These are phyloP conservation scores for Acer yangbiense DNA, from an alignment of 345 rosid genomes.

Conservation along the genomic window DNA sequence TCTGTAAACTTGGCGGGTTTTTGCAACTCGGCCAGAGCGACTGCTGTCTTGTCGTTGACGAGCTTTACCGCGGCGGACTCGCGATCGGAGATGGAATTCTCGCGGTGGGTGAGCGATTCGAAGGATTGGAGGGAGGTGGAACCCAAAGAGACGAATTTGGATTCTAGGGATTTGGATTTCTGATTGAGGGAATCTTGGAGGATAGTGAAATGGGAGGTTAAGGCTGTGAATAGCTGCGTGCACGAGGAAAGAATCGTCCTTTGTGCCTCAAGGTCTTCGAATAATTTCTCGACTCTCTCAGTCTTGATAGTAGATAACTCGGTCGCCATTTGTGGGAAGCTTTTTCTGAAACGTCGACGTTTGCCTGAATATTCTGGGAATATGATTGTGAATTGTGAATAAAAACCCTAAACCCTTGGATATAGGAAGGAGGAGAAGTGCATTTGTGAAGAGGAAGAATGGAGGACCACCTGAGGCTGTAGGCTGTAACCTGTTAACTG, in stretches of 20 bases:
- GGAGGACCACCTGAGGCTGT: not conserved
- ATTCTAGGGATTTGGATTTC: slow-evolving; percentile 44
- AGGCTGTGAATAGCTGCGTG: slow-evolving; percentile 43
- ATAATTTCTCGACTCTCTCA: slow-evolving; percentile 43
- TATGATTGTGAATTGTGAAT: not conserved
- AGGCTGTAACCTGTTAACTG: not conserved
- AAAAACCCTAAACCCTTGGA: not conserved
- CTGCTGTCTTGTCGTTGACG: slow-evolving; percentile 33
- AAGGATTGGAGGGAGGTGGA: slow-evolving; percentile 34
- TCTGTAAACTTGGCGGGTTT: slow-evolving; percentile 12
- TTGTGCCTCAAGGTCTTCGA: slow-evolving; percentile 43
- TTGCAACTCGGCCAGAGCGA: slow-evolving; percentile 39
- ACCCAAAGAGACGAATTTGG: slow-evolving; percentile 41
- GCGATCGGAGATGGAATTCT: slow-evolving; percentile 42
- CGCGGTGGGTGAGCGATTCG: slow-evolving; percentile 35
- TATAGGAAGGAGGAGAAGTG: not conserved
- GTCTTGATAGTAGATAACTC: slow-evolving; percentile 27
- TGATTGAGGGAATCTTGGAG: slow-evolving; percentile 38
- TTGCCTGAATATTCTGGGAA: not conserved
- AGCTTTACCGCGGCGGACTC: slow-evolving; percentile 38
- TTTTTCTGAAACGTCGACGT: not conserved
- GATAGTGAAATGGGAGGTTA: slow-evolving; percentile 46
- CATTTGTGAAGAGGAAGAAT: too few species aligned
- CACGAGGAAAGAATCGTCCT: slow-evolving; percentile 43
- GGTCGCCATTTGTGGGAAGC: slow-evolving; percentile 24